Base-by-base conservation (phyloP, 116 monocot genomes). In the Phalaenopsis hybrid region DNA sequence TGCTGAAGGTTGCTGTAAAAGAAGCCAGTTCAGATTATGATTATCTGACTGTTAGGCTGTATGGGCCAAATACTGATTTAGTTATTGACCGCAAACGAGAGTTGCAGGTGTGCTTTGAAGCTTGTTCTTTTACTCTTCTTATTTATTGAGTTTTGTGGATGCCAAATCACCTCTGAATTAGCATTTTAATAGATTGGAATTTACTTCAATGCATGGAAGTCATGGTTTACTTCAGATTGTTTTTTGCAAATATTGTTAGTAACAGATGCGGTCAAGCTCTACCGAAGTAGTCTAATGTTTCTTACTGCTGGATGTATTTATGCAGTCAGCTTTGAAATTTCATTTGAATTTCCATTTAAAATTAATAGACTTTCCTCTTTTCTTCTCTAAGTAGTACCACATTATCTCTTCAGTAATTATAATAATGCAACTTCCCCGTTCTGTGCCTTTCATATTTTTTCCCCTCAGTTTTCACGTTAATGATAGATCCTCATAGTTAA, bases 61-160 rank as follows among this genome's bases (percentile, higher is more conserved):
- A n/a, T n/a, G n/a, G n/a, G n/a, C n/a, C n/a, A n/a, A n/a, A n/a
- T n/a, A n/a, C n/a, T n/a, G n/a, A n/a, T n/a, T n/a, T n/a, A n/a
- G n/a, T n/a, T n/a, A n/a, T n/a, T n/a, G n/a, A n/a, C n/a, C n/a
- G n/a, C n/a, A n/a, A n/a, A n/a, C n/a, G 94, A 83, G 97, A 97
- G 76, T 75, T 97, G 76, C 80, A 91, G 90, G 94, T 97, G 33
- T 33, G 74, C 57, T 75, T 83, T 44, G 15, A 21, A 44, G 6
- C 61, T 61, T 79, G 44, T 34, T 57, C 45, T 34, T 77, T 76
- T 37, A 44, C 46, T 82, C 23, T 76, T 76, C 44, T 13, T 55
- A 15, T 44, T 75, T 20, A 75, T 75, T 45, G 68, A 68, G 28
- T 73, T 73, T 43, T 73, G 33, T 73, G 12, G 34, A 73, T 43